Percentiles rank a stretch among this genome's conserved stretches.
Conservation (phyloP, 2,329 filamentous ascomycete genomes). For the Microsporum ferrugineum region DNA sequence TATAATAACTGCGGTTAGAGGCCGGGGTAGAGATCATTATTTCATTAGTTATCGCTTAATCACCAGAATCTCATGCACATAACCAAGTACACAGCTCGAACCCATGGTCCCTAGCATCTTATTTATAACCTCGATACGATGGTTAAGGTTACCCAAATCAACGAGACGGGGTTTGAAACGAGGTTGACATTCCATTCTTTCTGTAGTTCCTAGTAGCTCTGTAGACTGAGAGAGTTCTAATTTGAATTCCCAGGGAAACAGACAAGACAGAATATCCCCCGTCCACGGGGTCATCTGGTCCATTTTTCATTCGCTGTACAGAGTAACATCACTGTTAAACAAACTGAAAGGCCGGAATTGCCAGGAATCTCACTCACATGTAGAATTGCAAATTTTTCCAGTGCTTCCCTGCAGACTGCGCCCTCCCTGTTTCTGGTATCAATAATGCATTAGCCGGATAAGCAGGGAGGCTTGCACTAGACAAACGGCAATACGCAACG, state of each 20-base stretch:
- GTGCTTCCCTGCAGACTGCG: background rate
- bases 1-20: background rate
- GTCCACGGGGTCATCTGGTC: background rate
- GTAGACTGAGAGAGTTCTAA: background rate
- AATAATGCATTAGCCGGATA: background rate
- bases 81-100: background rate
- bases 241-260: background rate
- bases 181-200: background rate
- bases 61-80: background rate
- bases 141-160: background rate
- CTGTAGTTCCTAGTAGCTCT: background rate
- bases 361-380: background rate
- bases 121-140: background rate
- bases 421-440: background rate
- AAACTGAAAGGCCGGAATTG: background rate
- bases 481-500: background rate
- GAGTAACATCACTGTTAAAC: background rate
- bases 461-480: constrained; percentile 1
- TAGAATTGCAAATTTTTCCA: background rate
- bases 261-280: background rate
- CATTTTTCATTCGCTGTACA: background rate
- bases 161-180: background rate
- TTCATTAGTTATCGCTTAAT: background rate
- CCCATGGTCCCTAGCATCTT: background rate
- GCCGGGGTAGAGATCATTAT: background rate